Evolutionary conservation across 139 green algal species (phyloP).

Genomic region (Chlorella sp.): DNA sequence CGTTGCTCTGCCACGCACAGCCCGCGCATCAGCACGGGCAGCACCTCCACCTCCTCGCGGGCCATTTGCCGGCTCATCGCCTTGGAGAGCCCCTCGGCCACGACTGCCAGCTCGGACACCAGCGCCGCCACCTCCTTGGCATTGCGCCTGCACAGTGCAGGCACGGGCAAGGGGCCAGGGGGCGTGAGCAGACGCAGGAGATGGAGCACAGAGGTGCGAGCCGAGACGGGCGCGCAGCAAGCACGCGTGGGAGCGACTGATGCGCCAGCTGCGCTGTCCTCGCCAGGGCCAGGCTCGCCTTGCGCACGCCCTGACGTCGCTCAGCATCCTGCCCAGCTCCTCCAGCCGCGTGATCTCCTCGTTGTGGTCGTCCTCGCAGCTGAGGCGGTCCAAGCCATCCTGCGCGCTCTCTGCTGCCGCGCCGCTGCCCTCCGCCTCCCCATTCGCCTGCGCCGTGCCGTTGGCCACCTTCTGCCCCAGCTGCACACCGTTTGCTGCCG

Average conservation of each 20-base stretch:
- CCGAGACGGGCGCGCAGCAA: background rate
- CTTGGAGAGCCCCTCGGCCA: constrained; percentile 46
- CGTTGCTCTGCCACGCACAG: constrained; percentile 82
- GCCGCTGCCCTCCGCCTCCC: background rate
- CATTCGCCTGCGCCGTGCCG: background rate
- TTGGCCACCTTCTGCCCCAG: background rate
- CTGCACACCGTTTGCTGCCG: no score
- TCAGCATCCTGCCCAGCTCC: constrained; percentile 76
- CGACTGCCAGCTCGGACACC: constrained; percentile 60
- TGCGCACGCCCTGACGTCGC: constrained; percentile 72
- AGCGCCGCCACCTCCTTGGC: constrained; percentile 66
- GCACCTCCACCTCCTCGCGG: constrained; percentile 80
- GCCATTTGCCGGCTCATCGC: constrained; percentile 67
- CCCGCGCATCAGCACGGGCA: constrained; percentile 74
- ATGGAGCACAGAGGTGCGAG: background rate
- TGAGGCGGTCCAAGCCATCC: background rate
- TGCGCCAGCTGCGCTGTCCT: background rate
- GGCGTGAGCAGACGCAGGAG: no score
- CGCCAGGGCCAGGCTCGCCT: constrained; percentile 22
- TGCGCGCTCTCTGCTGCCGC: background rate
- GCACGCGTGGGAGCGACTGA: background rate
- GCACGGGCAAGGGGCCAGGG: background rate
- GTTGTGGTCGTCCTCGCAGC: constrained; percentile 73
- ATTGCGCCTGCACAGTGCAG: constrained; percentile 35
- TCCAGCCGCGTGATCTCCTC: constrained; percentile 71